Percentiles rank a stretch among this genome's conserved stretches.
Conservation (phyloP, 1,284 basidiomycete genomes). For the Pyrrhoderma noxium region DNA sequence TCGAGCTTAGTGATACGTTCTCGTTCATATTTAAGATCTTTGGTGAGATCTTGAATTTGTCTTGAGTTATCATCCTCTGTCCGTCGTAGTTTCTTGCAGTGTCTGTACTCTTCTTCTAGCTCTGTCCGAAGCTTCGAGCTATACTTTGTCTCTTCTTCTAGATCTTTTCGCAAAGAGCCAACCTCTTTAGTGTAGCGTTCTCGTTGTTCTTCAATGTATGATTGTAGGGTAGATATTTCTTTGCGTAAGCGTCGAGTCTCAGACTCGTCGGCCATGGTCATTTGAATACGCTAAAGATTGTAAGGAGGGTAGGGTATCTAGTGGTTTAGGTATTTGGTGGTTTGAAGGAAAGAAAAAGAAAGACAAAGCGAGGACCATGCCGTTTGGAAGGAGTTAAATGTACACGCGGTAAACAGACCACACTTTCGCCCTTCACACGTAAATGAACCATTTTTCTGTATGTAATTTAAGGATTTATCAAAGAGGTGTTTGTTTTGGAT, state of each 20-base stretch:
- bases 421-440: constrained; percentile 10
- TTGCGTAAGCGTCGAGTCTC: constrained; percentile 9
- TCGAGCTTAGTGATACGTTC: constrained; percentile 8
- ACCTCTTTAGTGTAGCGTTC: constrained; percentile 2
- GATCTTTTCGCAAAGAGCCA: constrained; percentile 2
- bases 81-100: constrained; percentile 5
- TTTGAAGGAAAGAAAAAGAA: not conserved
- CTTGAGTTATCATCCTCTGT: not conserved
- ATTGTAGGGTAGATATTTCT: constrained; percentile 8
- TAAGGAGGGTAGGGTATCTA: not conserved
- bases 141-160: constrained; percentile 10
- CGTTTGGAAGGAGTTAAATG: not conserved
- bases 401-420: constrained; percentile 11
- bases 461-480: not conserved
- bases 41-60: constrained; percentile 1
- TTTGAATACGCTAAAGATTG: too few relatives aligned
- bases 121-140: constrained; percentile 6
- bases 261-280: constrained; percentile 8
- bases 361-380: not conserved
- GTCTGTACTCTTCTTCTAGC: constrained; percentile 10
- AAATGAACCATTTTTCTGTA: constrained; percentile 4
- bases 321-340: not conserved
- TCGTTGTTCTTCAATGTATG: constrained; percentile 11
- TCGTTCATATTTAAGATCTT: constrained; percentile 10
- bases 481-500: not conserved